Evolutionary conservation across 768 basidiomycete genomes (phyloP).

Genomic region (Leccinum uliginosum): DNA sequence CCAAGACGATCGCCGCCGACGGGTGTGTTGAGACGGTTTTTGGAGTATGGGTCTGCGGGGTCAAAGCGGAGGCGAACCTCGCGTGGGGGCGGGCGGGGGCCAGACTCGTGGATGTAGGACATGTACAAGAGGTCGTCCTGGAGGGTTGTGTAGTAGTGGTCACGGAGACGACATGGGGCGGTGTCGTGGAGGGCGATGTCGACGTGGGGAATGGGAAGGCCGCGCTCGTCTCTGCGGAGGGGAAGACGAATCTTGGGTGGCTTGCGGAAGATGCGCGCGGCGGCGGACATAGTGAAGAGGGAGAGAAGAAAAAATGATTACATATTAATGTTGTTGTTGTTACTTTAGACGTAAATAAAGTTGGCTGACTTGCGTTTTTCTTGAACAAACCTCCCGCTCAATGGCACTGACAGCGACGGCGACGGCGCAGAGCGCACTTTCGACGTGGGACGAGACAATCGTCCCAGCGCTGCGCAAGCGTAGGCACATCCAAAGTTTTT

Average conservation of each 20-base stretch:
- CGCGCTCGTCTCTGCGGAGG: slow-evolving; percentile 46
- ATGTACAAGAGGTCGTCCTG: slow-evolving; percentile 92
- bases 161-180: slow-evolving; percentile 65
- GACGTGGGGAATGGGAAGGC: slow-evolving; percentile 73
- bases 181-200: slow-evolving; percentile 64
- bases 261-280: slow-evolving; percentile 49
- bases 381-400: slow-evolving; percentile 11
- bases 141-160: slow-evolving; percentile 82
- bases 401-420: slow-evolving; percentile 40
- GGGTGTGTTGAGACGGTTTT: slow-evolving; percentile 70
- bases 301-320: background rate
- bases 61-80: slow-evolving; percentile 67
- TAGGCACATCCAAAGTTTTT: slow-evolving; percentile 31
- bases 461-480: slow-evolving; percentile 79
- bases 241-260: slow-evolving; percentile 42
- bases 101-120: slow-evolving; percentile 76
- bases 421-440: slow-evolving; percentile 34
- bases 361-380: slow-evolving; percentile 5
- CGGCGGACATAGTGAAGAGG: slow-evolving; percentile 11
- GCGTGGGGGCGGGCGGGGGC: slow-evolving; percentile 48
- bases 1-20: slow-evolving; percentile 68
- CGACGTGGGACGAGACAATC: slow-evolving; percentile 79
- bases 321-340: background rate
- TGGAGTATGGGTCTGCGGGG: slow-evolving; percentile 76
- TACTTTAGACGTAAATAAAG: background rate